A percentile compares a stretch with the other conserved stretches of the same genome.
These are phyloP conservation scores for Przewalskia tangutica DNA, from an alignment of 257 asterid species.

Conservation along the genomic window DNA sequence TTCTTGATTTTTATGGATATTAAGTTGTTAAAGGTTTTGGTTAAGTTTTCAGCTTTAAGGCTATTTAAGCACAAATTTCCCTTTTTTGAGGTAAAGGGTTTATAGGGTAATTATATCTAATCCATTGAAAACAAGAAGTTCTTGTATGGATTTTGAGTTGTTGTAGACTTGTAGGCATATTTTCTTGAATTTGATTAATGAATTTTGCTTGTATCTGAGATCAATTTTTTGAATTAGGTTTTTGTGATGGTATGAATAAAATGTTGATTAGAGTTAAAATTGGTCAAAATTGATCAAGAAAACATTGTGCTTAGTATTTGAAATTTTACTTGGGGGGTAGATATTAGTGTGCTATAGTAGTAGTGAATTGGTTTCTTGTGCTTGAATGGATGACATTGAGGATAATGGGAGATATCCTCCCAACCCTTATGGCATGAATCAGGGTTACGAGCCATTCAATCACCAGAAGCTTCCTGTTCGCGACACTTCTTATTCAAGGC, in stretches of 20 bases:
- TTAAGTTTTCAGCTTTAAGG: neutral
- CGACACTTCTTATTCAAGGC: conserved; percentile 6
- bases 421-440: conserved; percentile 20
- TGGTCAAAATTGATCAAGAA: neutral
- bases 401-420: conserved; percentile 43
- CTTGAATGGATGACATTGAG: conserved; percentile 47
- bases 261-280: neutral
- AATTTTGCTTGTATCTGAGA: neutral
- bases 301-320: neutral
- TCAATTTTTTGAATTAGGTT: too few species aligned
- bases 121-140: neutral
- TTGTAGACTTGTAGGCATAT: neutral
- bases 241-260: neutral
- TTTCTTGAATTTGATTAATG: neutral
- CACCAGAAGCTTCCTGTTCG: conserved; percentile 27
- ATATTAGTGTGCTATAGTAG: conserved; percentile 1
- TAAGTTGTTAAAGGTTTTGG: neutral
- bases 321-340: neutral
- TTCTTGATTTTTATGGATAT: neutral
- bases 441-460: conserved; percentile 23
- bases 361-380: conserved; percentile 12
- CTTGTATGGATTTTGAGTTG: neutral
- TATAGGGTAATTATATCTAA: neutral
- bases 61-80: neutral
- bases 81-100: neutral